phyloP scores from a whole-genome alignment of 495 filamentous ascomycete genomes.

The Lasiosphaeria miniovina region DNA sequence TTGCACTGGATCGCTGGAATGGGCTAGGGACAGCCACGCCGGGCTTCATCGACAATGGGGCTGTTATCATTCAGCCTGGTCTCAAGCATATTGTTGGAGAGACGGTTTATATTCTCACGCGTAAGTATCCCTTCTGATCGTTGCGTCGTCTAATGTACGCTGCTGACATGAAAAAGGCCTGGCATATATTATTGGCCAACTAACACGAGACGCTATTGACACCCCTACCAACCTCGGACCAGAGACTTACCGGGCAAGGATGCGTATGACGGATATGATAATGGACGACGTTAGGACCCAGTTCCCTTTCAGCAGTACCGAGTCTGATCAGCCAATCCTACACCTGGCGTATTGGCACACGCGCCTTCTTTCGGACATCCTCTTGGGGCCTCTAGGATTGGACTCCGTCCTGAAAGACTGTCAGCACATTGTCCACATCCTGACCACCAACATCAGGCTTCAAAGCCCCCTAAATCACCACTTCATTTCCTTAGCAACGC shows the following conservation, averaged over 20 bases:
- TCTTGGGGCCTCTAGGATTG: conserved; percentile 40
- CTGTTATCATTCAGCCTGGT: conserved; percentile 58
- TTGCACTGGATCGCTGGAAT: conserved; percentile 74
- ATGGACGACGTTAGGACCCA: conserved; percentile 48
- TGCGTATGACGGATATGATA: conserved; percentile 25
- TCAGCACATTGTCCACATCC: conserved; percentile 52
- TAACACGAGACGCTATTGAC: conserved; percentile 26
- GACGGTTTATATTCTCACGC: conserved; percentile 59
- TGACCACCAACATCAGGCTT: conserved; percentile 55
- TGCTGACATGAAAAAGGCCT: conserved; percentile 33
- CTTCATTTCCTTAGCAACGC: conserved; percentile 61
- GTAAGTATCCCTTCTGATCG: conserved; percentile 47
- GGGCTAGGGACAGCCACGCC: conserved; percentile 62
- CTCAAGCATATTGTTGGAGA: conserved; percentile 65
- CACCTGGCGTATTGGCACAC: conserved; percentile 74
- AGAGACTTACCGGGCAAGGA: conserved; percentile 15
- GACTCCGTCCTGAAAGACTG: conserved; percentile 59
- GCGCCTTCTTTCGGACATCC: conserved; percentile 59
- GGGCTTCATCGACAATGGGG: conserved; percentile 57
- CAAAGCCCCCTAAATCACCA: conserved; percentile 69
- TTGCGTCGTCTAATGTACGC: not conserved
- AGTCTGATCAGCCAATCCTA: conserved; percentile 48
- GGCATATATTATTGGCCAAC: conserved; percentile 35
- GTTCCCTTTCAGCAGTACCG: conserved; percentile 32
- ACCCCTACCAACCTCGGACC: conserved; percentile 16